Percentiles rank a stretch among this genome's conserved stretches.
Conservation (phyloP, 805 yeast species). For the Candida chauliodis region DNA sequence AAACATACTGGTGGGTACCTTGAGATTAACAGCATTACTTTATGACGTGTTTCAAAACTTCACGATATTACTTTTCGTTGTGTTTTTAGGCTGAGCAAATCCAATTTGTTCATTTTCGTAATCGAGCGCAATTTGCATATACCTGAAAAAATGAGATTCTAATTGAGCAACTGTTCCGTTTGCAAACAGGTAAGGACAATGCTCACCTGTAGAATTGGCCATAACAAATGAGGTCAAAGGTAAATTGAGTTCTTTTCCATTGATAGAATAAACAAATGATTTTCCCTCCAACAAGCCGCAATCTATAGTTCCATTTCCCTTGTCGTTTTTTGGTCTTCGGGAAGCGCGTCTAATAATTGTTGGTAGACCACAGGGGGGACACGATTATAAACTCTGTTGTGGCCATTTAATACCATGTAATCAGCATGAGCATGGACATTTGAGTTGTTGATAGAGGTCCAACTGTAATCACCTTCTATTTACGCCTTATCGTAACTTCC, state of each 20-base stretch:
- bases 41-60: no score
- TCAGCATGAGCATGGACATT: not conserved
- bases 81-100: conserved; percentile 3
- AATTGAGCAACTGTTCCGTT: not conserved
- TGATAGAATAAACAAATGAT: not conserved
- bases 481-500: conserved; percentile 5
- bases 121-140: conserved; percentile 3
- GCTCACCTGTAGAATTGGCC: not conserved
- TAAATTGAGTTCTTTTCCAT: conserved; percentile 1
- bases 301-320: not conserved
- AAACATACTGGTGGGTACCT: no score
- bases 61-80: conserved; percentile 1
- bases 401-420: conserved; percentile 3
- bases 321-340: not conserved
- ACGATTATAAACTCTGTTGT: not conserved
- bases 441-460: not conserved
- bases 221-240: conserved; percentile 2
- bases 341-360: not conserved
- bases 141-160: conserved; percentile 4
- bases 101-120: conserved; percentile 2
- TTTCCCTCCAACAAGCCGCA: conserved; percentile 1
- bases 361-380: not conserved
- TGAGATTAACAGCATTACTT: no score
- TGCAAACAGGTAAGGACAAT: not conserved
- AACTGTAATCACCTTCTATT: not conserved